phyloP scores from a whole-genome alignment of 106 monocot species.

The Allium sativum region DNA sequence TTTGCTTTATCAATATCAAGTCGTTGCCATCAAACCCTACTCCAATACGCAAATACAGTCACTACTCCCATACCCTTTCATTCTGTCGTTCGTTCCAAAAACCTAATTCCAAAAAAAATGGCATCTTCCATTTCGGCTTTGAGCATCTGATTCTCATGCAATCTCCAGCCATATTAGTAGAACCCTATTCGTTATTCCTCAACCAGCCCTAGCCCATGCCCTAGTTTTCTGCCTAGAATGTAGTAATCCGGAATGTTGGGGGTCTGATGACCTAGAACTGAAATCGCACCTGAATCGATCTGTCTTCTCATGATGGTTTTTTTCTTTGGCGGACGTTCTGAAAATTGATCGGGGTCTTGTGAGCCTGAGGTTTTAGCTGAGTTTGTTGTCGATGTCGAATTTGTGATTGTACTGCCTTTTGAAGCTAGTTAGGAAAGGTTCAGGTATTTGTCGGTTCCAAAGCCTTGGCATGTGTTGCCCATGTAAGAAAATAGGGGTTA shows the following conservation, averaged over 20 bases:
- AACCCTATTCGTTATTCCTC: too few relatives aligned
- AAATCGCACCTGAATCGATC: not conserved
- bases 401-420: not conserved
- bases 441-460: not conserved
- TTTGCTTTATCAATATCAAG: too few relatives aligned
- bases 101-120: too few relatives aligned
- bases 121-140: too few relatives aligned
- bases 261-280: slow-evolving; percentile 27
- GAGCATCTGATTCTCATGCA: too few relatives aligned
- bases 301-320: not conserved
- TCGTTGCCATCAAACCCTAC: too few relatives aligned
- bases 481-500: not conserved
- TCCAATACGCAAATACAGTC: too few relatives aligned
- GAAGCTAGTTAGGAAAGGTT: not conserved
- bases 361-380: not conserved
- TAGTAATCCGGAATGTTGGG: slow-evolving; percentile 27
- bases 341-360: not conserved
- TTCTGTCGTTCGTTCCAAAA: too few relatives aligned
- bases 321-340: not conserved
- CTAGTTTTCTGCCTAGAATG: slow-evolving; percentile 24
- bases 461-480: slow-evolving; percentile 3
- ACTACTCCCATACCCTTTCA: too few relatives aligned
- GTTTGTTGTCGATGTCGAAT: not conserved
- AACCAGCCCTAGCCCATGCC: too few relatives aligned
- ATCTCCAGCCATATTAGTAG: too few relatives aligned